Base-by-base conservation (phyloP, 176 grass and related monocot genomes). In the Oryza longistaminata region DNA sequence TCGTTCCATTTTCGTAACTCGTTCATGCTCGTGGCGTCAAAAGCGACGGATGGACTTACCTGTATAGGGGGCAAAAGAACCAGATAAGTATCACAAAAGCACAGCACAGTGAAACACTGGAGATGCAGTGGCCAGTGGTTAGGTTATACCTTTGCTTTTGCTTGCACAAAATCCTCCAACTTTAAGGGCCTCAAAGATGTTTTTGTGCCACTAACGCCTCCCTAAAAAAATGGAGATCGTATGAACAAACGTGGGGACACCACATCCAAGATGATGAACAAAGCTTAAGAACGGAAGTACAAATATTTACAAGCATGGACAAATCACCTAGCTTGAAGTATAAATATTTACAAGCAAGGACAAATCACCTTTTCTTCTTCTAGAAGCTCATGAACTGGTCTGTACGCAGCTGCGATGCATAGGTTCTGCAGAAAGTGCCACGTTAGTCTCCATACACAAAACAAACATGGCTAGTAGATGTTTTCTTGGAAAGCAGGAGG, bases 1-100 rank as follows among this genome's bases (percentile, higher is more conserved):
- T 95, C 92, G 55, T 97, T 97, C 95, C 95, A 97, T 83, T 93
- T 93, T 64, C 95, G 87, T 69, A 97, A 75, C 79, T 95, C 93
- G 49, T 93, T 94, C 95, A 95, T 97, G 82, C 85, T 97, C 15
- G 85, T 92, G 0, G 95, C 92, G 15, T 97, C 89, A 42, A 94
- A 97, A 9, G 95, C 84, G 67, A 97, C 89, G 0, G 95, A 97
- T 35, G 95, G 88, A 77, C 95, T 86, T 74, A 97, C 92, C 95
- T 97, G 84, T 34, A 66, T 34, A n/a, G 29, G 13, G 10, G 13
- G 10, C 3, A 77, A 87, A 90, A 50, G 64, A 29, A 29, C 25
- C 64, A 64, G 31, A 61, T 48, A 58, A 70, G 37, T 17, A 78
- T 64, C 45, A 11, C 22, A 55, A 49, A 55, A 58, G n/a, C 46